phyloP scores from a whole-genome alignment of 2,329 filamentous ascomycete species.

The Diplocarpon mali region DNA sequence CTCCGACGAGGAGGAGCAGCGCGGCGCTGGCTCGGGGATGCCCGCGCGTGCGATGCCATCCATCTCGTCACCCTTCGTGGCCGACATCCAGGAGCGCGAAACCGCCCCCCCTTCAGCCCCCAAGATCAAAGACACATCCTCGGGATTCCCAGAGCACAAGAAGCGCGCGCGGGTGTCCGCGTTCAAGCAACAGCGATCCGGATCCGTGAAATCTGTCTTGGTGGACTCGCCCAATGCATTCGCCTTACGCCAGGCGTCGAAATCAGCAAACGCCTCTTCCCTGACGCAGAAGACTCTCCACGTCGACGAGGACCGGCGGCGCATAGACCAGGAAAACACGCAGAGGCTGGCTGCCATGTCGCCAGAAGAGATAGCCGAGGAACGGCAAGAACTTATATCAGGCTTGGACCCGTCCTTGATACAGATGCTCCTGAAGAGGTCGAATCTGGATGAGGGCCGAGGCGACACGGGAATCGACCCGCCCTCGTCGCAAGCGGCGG shows the following conservation, averaged over 20 bases:
- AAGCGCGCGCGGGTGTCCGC: constrained; percentile 62
- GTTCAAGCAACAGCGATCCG: constrained; percentile 60
- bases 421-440: constrained; percentile 52
- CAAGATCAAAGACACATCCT: constrained; percentile 41
- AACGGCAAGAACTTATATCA: constrained; percentile 70
- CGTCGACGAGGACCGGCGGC: constrained; percentile 48
- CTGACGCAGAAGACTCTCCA: constrained; percentile 18
- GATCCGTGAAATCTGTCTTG: constrained; percentile 4
- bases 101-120: constrained; percentile 55
- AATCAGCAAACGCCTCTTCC: constrained; percentile 14
- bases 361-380: constrained; percentile 66
- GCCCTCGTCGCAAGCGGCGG: background rate
- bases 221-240: constrained; percentile 15
- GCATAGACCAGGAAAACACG: constrained; percentile 76
- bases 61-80: constrained; percentile 37
- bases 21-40: constrained; percentile 24
- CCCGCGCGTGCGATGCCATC: constrained; percentile 21
- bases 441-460: constrained; percentile 26
- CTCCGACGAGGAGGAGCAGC: constrained; percentile 38
- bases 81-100: constrained; percentile 67
- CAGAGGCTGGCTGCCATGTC: constrained; percentile 69
- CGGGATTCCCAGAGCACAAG: constrained; percentile 83
- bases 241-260: constrained; percentile 7
- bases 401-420: constrained; percentile 65
- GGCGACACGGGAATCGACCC: constrained; percentile 25